Evolutionary conservation across 805 yeast genomes (phyloP), one percentile per base, ranked within the genome.

Genomic region (Candida sphagnicola): DNA sequence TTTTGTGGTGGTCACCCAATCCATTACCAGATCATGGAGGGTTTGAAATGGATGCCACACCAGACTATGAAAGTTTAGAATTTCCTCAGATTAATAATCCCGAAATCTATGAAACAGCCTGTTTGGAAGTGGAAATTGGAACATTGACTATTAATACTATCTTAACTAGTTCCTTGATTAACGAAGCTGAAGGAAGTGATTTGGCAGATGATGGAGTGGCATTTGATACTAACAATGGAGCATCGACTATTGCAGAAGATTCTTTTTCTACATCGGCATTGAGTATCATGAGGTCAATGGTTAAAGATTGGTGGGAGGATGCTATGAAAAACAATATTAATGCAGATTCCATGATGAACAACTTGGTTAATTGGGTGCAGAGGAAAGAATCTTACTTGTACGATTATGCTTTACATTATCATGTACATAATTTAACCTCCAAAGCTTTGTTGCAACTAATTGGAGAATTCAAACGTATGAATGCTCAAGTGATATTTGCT

Each of bases 241-340:
- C 68, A 1, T 59, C 72, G 0, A 71, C 77, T 0, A 77, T 90
- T 48, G 84, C 91, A 11, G 86, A 82, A 48, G 95, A 91, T 57
- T 77, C 95, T 0, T 90, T 91, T 50, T 82, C 90, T 8, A 73
- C 80, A 0, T 77, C 85, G 0, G 85, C 96, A 2, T 67, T 93
- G 44, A 59, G 70, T 8, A 83, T 83, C 1, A 67, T 93, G 40
- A 75, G 95, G 53, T 58, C 72, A 5, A 66, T 93, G 74, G 84
- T 93, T 10, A 87, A 84, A 51, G 79, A 73, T 23, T 88, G 96
- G 96, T 91, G 97, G 96, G 95, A 88, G 51, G 84, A 80, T 52
- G 97, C 96, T 0, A 62, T 85, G 39, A 66, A 68, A 15, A 78
- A 77, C 39, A 76, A 83, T 48, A 48, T 67, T 6, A 79, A 82